Base-by-base conservation (phyloP, 331 rosid genomes). In the Spiraea crenata region DNA sequence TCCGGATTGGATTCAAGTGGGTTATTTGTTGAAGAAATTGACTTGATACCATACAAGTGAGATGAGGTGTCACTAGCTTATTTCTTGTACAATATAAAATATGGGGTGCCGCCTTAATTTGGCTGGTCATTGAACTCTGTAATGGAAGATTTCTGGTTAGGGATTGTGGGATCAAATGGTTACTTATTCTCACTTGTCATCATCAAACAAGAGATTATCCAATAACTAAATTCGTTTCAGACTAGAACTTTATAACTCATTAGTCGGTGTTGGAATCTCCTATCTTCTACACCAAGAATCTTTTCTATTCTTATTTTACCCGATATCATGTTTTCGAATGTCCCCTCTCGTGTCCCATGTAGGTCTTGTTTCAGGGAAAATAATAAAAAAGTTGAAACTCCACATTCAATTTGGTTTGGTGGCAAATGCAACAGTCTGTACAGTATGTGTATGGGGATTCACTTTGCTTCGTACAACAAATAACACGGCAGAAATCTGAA, bases 51-150 rank as follows among this genome's bases (percentile, higher is more conserved):
- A 42, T 41, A 20, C 51, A 25, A 56, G 41, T 41, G 44, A 44
- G 65, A 57, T 69, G 14, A 69, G 56, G 65, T 69, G 74, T 69
- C 65, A 44, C 54, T 25, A 25, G 31, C 31, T 25, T 25, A 25
- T 25, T 9, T 25, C 55, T 69, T 20, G 10, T 4, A 9, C n/a
- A 55, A 3, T 31, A 14, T 46, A 13, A 17, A 41, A 54, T 19
- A 19, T 38, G 20, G 63, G 20, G 11, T 20, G 62, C n/a, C 41
- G 16, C 9, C 16, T 13, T 54, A 55, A n/a, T 41, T 69, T 55
- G 63, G 42, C 73, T 42, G 14, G 51, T 54, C 13, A 20, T 19
- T 50, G 48, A 45, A 45, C 65, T 41, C 13, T 58, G 42, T 6
- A 13, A 1, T 13, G 20, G 44, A 59, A 59, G 13, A 37, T 37